These are phyloP conservation scores for Acanthamoeba triangularis DNA, from an alignment of 208 protist genomes.

Conservation along the genomic window DNA sequence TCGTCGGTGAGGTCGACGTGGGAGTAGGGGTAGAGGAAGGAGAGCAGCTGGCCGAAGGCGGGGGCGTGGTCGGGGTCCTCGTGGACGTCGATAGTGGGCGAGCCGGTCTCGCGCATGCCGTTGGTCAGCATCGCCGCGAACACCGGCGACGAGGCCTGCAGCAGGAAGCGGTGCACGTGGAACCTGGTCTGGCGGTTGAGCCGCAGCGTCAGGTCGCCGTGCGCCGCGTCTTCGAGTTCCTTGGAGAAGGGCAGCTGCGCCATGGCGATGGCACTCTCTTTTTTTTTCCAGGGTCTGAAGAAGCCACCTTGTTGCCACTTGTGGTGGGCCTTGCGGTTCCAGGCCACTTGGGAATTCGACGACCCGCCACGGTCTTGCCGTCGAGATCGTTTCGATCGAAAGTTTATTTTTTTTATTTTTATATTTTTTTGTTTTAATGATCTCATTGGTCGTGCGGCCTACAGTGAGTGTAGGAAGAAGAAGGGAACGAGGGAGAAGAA, in stretches of 20 bases:
- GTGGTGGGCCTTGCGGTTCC: too few species aligned
- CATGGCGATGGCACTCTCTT: too few species aligned
- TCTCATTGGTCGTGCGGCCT: too few species aligned
- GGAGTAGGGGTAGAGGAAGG: slow-evolving; percentile 15
- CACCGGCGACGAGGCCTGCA: not conserved
- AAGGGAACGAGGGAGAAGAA: not conserved
- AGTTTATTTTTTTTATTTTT: not conserved
- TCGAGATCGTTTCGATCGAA: not conserved
- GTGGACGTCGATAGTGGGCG: not conserved
- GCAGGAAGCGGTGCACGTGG: not conserved
- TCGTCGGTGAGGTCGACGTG: not conserved
- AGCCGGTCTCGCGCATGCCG: not conserved
- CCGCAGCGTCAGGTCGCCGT: not conserved
- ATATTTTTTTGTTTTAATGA: too few species aligned
- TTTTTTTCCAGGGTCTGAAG: too few species aligned
- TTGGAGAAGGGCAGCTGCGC: too few species aligned
- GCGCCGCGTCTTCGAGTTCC: not conserved
- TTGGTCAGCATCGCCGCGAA: not conserved
- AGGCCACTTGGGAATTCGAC: too few species aligned
- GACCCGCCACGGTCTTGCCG: too few species aligned
- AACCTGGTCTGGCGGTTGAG: not conserved
- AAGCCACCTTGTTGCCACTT: too few species aligned
- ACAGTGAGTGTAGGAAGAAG: not conserved
- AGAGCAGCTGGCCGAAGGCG: slow-evolving; percentile 36
- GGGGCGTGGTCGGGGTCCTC: not conserved